A percentile compares a stretch with the other conserved stretches of the same genome.
These are phyloP conservation scores for Emmonsiellopsis sp. DNA, from an alignment of 2,329 filamentous ascomycete genomes.

Conservation along the genomic window DNA sequence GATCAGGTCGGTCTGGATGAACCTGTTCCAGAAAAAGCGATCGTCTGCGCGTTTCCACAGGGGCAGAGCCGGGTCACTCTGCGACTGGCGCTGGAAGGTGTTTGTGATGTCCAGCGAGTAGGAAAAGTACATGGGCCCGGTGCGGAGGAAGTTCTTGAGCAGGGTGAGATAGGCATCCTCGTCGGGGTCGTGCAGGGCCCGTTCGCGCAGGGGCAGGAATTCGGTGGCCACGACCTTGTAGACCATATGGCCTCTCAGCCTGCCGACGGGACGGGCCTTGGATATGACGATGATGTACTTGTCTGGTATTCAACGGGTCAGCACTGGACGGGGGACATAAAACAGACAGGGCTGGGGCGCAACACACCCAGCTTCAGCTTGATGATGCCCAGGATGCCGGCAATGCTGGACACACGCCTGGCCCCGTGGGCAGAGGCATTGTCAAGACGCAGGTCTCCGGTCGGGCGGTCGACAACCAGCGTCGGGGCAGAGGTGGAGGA, in stretches of 20 bases:
- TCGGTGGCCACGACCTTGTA: constrained; percentile 89
- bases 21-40: constrained; percentile 98
- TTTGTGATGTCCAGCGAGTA: constrained; percentile 96
- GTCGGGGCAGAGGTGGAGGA: constrained; percentile 84
- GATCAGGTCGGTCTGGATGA: constrained; percentile 83
- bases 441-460: constrained; percentile 77
- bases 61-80: constrained; percentile 60
- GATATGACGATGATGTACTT: constrained; percentile 97
- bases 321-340: not conserved
- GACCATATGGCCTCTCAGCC: constrained; percentile 89
- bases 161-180: constrained; percentile 84
- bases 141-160: constrained; percentile 71
- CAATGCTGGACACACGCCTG: constrained; percentile 86
- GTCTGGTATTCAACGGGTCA: constrained; percentile 40
- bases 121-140: constrained; percentile 92
- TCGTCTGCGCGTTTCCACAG: constrained; percentile 91
- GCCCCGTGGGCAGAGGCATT: constrained; percentile 66
- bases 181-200: constrained; percentile 80
- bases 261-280: constrained; percentile 82
- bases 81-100: constrained; percentile 86
- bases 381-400: constrained; percentile 88
- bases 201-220: constrained; percentile 86
- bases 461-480: constrained; percentile 81
- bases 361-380: constrained; percentile 76
- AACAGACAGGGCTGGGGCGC: not conserved